Evolutionary conservation across 1,139 yeast genomes (phyloP), one percentile per base, ranked within the genome.

Genomic region (Pichiaceae sp.): DNA sequence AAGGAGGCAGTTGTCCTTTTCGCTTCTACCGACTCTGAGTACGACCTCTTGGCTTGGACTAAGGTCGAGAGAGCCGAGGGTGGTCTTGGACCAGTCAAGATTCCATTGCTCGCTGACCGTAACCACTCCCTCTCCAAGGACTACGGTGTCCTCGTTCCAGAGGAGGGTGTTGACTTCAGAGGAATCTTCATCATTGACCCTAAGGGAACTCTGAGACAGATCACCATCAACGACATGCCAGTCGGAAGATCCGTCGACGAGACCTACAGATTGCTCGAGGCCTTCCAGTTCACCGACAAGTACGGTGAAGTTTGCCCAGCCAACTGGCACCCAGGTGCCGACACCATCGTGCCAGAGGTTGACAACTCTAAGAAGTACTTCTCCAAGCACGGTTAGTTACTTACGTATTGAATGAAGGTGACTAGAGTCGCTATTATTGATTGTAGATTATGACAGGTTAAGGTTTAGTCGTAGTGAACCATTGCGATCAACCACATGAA

Each of bases 301-400:
- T 71, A 89, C 77, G 96, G 97, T 70, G 95, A 91, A 70, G 97
- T 91, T 53, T 85, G 95, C 71, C 96, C 96, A 57, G 96, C 97
- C 64, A 89, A 87, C 93, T 91, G 98, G 97, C 84, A 85, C 56
- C 89, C 93, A 69, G 97, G 97, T 71, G 65, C 86, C 46, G 95
- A 84, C 59, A 84, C 96, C 68, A 89, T 89, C 72, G 81, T 83
- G 68, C 91, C 95, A 58, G 82, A 74, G 55, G 91, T 86, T 54
- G 72, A 66, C 39, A 77, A 72, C 55, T 83, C 96, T 54, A 82
- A 83, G 73, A 84, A 77, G 60, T 84, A 82, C 83, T 84, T 84
- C 63, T 43, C 49, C 39, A 54, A 54, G 45, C 59, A 54, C 51
- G 54, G 50, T 49, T 54, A 46, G 23, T 6, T 35, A 31, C 28